These are phyloP conservation scores for Metrosideros polymorpha DNA, from an alignment of 441 rosid species.

Conservation along the genomic window DNA sequence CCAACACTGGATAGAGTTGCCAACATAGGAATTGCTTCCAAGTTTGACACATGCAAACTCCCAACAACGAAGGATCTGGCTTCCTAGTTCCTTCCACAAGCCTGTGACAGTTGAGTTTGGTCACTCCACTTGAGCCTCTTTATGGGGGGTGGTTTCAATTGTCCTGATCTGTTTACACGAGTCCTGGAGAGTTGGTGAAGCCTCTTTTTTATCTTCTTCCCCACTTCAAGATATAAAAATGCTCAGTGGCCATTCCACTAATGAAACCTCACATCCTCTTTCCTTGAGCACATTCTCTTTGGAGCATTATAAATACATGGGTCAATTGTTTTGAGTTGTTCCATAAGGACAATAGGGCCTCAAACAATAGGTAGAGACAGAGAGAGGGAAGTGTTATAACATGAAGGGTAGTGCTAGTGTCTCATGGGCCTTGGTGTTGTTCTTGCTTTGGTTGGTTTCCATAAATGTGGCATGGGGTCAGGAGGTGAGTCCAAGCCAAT, in stretches of 20 bases:
- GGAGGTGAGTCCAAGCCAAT: conserved; percentile 6
- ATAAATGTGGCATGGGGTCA: background rate
- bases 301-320: background rate
- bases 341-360: background rate
- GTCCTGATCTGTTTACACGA: background rate
- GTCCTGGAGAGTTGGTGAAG: background rate
- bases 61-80: background rate
- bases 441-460: background rate
- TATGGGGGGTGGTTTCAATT: background rate
- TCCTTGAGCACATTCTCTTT: background rate
- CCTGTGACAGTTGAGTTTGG: background rate
- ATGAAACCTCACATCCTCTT: background rate
- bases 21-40: background rate
- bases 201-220: background rate
- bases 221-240: background rate
- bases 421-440: background rate
- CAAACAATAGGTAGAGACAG: background rate
- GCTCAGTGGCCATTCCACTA: background rate
- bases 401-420: background rate
- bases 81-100: background rate
- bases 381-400: background rate
- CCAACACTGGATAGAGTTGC: background rate
- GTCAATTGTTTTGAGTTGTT: background rate
- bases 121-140: background rate
- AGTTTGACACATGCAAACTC: background rate